Evolutionary conservation across 495 filamentous ascomycete genomes (phyloP), one percentile per base, ranked within the genome.

Genomic region (Xylaria telfairii): DNA sequence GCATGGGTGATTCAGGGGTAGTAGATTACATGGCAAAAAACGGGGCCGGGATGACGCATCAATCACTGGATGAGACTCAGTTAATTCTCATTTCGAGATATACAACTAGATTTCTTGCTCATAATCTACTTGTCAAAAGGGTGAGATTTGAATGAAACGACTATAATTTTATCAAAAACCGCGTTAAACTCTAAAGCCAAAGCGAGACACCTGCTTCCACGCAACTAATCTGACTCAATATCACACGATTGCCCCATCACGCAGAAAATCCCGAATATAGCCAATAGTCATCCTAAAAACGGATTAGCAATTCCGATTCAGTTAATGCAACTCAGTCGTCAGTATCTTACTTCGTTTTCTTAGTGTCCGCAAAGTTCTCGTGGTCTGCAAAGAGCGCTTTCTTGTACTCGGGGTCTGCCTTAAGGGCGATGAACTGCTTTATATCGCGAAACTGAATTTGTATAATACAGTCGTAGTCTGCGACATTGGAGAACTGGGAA

Each of bases 291-390:
- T 75, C 61, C 61, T 64, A 37, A 17, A 39, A 21, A 37, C 28
- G 3, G 15, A 17, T 60, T 39, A 39, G 28, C 46, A n/a, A 24
- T 49, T 49, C 46, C n/a, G n/a, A 8, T 49, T 41, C 3, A 24
- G 28, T 60, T n/a, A 17, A 32, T 32, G 42, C 10, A 8, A 1
- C 15, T 60, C 2, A 26, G 21, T 8, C 8, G 5, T 41, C 21
- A 62, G 42, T 62, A 74, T 56, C 73, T 63, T 56, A 73, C 82
- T 64, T 72, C 69, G 79, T 83, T 60, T 69, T 74, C 64, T 79
- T 81, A 7, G 79, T 83, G 77, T 85, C 84, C 12, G 83, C 83
- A 78, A 86, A 86, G 15, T 82, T 81, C 69, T 82, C 81, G 73
- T 86, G 83, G 68, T 86, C 84, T 34, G 70, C 70, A 19, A 76